A percentile compares a stretch with the other conserved stretches of the same genome.
These are phyloP conservation scores for Aspergillus unguis DNA, from an alignment of 2,329 filamentous ascomycete species.

Conservation along the genomic window DNA sequence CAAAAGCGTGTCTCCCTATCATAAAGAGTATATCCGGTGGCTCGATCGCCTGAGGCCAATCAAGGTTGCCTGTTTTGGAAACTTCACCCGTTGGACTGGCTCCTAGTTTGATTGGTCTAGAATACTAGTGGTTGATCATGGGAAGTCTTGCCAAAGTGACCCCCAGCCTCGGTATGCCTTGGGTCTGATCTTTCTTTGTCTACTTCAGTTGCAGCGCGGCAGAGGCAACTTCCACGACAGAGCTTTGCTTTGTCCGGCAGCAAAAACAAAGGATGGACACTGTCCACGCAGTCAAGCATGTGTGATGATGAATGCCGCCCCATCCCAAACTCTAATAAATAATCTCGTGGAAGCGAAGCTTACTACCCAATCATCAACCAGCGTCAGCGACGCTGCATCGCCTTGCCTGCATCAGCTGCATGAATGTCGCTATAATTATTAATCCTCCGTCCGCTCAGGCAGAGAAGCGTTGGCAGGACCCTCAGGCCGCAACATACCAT, in stretches of 20 bases:
- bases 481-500: background rate
- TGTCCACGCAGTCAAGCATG: constrained; percentile 11
- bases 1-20: background rate
- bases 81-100: constrained; percentile 10
- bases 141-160: background rate
- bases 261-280: background rate
- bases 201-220: background rate
- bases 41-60: background rate
- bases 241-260: background rate
- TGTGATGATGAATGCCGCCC: constrained; percentile 7
- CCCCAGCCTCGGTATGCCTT: background rate
- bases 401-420: constrained; percentile 3
- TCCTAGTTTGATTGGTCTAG: constrained; percentile 1
- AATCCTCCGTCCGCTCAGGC: background rate
- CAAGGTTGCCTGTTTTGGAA: background rate
- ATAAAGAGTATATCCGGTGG: too few relatives aligned
- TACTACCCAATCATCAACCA: constrained; percentile 11
- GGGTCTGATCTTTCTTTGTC: background rate
- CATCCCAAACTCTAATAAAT: constrained; percentile 18
- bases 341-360: constrained; percentile 23
- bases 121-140: constrained; percentile 6
- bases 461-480: background rate
- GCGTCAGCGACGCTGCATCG: background rate
- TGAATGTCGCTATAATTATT: constrained; percentile 6
- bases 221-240: background rate